These are phyloP conservation scores for Nakazawaea molendinolei DNA, from an alignment of 805 yeast species.

Conservation along the genomic window DNA sequence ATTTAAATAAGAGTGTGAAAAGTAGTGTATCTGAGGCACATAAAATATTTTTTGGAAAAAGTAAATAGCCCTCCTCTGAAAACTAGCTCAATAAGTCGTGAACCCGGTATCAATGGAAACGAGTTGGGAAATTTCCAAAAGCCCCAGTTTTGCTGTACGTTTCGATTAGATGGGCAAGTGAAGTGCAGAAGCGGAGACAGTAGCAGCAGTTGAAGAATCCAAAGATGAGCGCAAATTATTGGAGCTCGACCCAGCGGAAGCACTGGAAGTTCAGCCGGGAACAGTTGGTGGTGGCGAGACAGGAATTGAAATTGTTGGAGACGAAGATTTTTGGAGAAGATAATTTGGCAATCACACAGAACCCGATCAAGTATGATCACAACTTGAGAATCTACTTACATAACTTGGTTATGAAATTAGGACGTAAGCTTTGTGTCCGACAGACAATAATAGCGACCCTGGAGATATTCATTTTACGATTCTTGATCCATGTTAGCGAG, in stretches of 20 bases:
- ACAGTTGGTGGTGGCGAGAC: constrained; percentile 31
- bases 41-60: too few species aligned
- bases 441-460: constrained; percentile 87
- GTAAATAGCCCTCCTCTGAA: too few species aligned
- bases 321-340: constrained; percentile 12
- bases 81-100: too few species aligned
- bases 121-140: too few species aligned
- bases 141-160: too few species aligned
- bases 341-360: constrained; percentile 14
- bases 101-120: too few species aligned
- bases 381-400: constrained; percentile 76
- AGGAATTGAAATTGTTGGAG: constrained; percentile 17
- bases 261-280: constrained; percentile 78
- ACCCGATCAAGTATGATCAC: constrained; percentile 42
- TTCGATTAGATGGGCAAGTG: too few species aligned
- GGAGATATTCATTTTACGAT: constrained; percentile 76
- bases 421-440: constrained; percentile 68
- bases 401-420: constrained; percentile 65
- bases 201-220: background rate
- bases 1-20: background rate
- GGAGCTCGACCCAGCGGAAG: constrained; percentile 77
- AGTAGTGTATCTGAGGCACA: background rate
- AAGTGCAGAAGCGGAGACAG: background rate
- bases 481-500: constrained; percentile 62
- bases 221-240: constrained; percentile 74